These are phyloP conservation scores for Pythium phragmitis DNA, from an alignment of 352 stramenopile genomes.

Conservation along the genomic window DNA sequence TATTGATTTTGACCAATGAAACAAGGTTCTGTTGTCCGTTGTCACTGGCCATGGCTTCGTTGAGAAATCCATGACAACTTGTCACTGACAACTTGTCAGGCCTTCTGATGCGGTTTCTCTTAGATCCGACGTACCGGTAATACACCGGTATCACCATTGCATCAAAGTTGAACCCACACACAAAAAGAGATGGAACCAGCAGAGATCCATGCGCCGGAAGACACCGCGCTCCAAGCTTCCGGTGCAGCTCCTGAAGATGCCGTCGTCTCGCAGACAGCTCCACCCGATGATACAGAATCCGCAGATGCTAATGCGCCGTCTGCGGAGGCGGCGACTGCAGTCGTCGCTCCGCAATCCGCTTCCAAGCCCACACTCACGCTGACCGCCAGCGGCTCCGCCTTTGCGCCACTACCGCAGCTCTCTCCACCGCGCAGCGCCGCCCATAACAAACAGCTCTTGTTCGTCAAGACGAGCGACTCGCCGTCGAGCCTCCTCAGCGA, in stretches of 20 bases:
- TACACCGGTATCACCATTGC: background rate
- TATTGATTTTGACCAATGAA: constrained; percentile 4
- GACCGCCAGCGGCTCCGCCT: constrained; percentile 1
- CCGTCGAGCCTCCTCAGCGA: constrained; percentile 54
- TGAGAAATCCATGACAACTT: too few relatives aligned
- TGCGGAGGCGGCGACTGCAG: background rate
- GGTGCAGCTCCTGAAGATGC: background rate
- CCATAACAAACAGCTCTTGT: constrained; percentile 26
- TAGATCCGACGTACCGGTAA: background rate
- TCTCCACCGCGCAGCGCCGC: constrained; percentile 2
- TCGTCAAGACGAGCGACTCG: constrained; percentile 49
- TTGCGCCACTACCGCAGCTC: constrained; percentile 8
- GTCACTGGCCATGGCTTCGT: too few relatives aligned
- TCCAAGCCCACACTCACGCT: background rate
- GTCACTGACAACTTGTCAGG: too few relatives aligned
- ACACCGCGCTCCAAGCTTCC: background rate
- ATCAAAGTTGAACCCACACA: constrained; percentile 3
- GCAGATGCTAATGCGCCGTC: background rate
- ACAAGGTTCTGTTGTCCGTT: too few relatives aligned
- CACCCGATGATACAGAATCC: background rate
- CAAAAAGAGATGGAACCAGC: constrained; percentile 5
- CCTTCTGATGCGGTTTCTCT: background rate
- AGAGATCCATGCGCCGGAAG: background rate
- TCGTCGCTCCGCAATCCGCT: background rate
- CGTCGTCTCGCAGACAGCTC: background rate